phyloP scores from a whole-genome alignment of 2,329 filamentous ascomycete genomes.

The Stachybotrys chlorohalonatus region DNA sequence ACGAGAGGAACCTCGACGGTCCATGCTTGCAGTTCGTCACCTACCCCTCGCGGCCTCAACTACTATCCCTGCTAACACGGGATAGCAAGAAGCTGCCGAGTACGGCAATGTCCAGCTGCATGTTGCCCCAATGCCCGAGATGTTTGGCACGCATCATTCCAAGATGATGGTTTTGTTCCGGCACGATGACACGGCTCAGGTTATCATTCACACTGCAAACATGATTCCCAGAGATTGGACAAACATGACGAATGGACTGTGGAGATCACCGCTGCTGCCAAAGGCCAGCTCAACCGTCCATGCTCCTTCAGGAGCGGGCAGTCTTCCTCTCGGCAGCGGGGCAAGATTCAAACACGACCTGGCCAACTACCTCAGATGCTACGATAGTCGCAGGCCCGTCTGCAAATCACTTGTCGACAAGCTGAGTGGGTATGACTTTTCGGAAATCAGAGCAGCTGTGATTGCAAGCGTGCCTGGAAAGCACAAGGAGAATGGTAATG shows the following conservation, averaged over 20 bases:
- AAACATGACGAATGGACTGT: slow-evolving; percentile 80
- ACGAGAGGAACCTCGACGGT: slow-evolving; percentile 51
- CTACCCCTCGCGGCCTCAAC: not conserved
- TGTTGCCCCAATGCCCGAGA: slow-evolving; percentile 69
- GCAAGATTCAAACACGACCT: slow-evolving; percentile 67
- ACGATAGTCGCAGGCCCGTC: slow-evolving; percentile 48
- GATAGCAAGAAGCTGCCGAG: slow-evolving; percentile 49
- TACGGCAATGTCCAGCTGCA: slow-evolving; percentile 63
- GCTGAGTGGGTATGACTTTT: slow-evolving; percentile 60
- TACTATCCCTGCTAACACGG: slow-evolving; percentile 4
- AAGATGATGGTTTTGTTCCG: slow-evolving; percentile 84
- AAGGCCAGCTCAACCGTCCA: slow-evolving; percentile 14
- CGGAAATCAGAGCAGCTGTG: slow-evolving; percentile 56
- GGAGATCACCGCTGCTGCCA: slow-evolving; percentile 66
- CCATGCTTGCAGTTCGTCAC: slow-evolving; percentile 42
- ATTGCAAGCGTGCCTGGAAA: slow-evolving; percentile 71
- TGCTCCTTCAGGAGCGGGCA: slow-evolving; percentile 1
- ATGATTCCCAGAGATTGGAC: slow-evolving; percentile 84
- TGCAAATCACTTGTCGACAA: slow-evolving; percentile 47
- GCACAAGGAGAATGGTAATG: slow-evolving; percentile 39
- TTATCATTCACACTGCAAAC: slow-evolving; percentile 84
- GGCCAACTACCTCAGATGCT: slow-evolving; percentile 61
- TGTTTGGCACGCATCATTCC: slow-evolving; percentile 77
- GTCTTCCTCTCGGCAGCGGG: slow-evolving; percentile 43
- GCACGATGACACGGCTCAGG: slow-evolving; percentile 65